phyloP scores from a whole-genome alignment of 305 asterid species.

The Ilex paraguariensis region DNA sequence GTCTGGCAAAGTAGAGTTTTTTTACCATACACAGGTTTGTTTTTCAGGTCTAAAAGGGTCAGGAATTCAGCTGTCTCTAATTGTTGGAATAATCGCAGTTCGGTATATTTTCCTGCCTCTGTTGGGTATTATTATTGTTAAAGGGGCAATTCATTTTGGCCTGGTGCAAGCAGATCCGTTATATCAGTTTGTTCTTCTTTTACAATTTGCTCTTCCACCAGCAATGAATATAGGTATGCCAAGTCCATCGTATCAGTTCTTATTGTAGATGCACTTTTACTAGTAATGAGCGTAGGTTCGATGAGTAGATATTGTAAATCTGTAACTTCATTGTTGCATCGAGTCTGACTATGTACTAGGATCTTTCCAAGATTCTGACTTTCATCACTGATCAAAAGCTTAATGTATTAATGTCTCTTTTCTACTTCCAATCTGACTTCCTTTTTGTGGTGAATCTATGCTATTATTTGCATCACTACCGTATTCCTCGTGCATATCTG shows the following conservation, averaged over 20 bases:
- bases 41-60: conserved; percentile 60
- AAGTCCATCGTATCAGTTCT: too few species aligned
- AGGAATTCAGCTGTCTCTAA: conserved; percentile 46
- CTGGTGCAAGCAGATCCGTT: conserved; percentile 52
- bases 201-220: conserved; percentile 84
- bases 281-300: too few species aligned
- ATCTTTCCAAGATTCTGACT: too few species aligned
- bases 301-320: too few species aligned
- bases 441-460: too few species aligned
- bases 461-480: too few species aligned
- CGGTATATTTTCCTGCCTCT: conserved; percentile 65
- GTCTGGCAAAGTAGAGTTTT: neutral
- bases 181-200: conserved; percentile 73
- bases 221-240: conserved; percentile 78
- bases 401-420: too few species aligned
- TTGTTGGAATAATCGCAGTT: conserved; percentile 53
- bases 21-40: neutral
- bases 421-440: too few species aligned
- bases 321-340: too few species aligned
- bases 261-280: neutral
- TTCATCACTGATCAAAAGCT: too few species aligned
- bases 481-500: too few species aligned
- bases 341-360: too few species aligned
- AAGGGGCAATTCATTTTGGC: conserved; percentile 54
- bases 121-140: conserved; percentile 56